Base-by-base conservation (phyloP, 2,329 filamentous ascomycete genomes). In the Herpotrichia juniperi region DNA sequence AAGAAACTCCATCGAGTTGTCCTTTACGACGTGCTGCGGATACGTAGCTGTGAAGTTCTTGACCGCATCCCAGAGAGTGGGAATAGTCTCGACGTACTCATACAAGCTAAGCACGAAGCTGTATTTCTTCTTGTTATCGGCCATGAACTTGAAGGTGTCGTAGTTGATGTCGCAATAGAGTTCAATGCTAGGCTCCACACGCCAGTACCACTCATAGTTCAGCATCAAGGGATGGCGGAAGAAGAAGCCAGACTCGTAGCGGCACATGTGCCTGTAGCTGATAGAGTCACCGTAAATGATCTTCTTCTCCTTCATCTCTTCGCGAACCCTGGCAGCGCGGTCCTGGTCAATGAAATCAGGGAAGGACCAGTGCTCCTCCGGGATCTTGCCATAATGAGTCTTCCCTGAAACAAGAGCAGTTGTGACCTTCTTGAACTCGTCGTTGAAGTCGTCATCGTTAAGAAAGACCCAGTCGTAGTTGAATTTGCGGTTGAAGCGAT, bases 401-500 rank as follows among this genome's bases (percentile, higher is more conserved):
- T 86, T 96, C 51, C 94, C 94, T 11, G 93, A 97, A n/a, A 96
- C 89, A 31, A 99, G 83, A 1, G 91, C 87, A 4, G 84, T 83
- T 3, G 94, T 99, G 60, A 97, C 83, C 76, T 91, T 93, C 76
- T 93, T 97, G 83, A 99, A 99, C 9, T 86, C 87, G 2, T 90
- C 89, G 71, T 96, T 90, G 69, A 99, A 99, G 0, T 92, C 90
- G 74, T 93, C 86, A 73, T 99, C 94, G 77, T 99, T 99, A 56
- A 99, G 81, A 79, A 99, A 99, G 47, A 99, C 93, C 96, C 96
- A 99, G 73, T 97, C 93, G 78, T 99, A 99, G 80, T 96, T 88
- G 80, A 90, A 97, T 67, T 93, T 90, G 68, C 87, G 86, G 80
- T 99, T 99, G 86, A 99, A 99, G 70, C 94, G 90, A 76, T 99